Base-by-base conservation (phyloP, 305 asterid genomes). In the Fraxinus velutina region DNA sequence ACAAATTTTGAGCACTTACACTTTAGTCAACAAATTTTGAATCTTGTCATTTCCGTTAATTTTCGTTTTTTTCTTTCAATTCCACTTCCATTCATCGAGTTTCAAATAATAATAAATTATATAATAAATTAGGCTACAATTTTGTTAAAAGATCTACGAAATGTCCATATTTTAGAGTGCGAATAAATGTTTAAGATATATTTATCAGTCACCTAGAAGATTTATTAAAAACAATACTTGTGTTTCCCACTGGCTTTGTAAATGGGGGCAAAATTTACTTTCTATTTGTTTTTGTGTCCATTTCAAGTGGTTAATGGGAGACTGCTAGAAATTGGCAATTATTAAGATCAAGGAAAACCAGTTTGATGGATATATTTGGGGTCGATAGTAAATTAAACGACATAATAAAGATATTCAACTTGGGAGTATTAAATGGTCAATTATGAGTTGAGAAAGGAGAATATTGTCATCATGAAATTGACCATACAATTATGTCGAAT, bases 241-340 rank as follows among this genome's bases (percentile, higher is more conserved):
- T 42, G 15, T 42, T 36, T 36, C n/a, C 50, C 50, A 10, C n/a
- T 10, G 13, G n/a, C 50, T 42, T 10, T 39, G 13, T 15, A 75
- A 77, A 30, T 84, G 4, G 72, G 44, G 44, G 44, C 8, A 80
- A 15, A 15, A 70, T 29, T 78, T 72, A 64, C 55, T 21, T 37
- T 83, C 84, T 79, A 34, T 50, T 72, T 73, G 71, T n/a, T 42
- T 21, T 21, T 22, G 34, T 62, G 62, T 82, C 50, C 30, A 36
- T 75, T 79, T 42, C 30, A 8, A 33, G 8, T 44, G 24, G 44
- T 78, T 55, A 57, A 71, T 57, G 34, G 19, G 74, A 71, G 83
- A 81, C 81, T 36, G 29, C 17, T 27, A 13, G 60, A 77, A 80
- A 27, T 79, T 86, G 19, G 71, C 62, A 64, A 83, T 86, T 66